Base-by-base conservation (phyloP, 768 basidiomycete species). In the Panus rudis region DNA sequence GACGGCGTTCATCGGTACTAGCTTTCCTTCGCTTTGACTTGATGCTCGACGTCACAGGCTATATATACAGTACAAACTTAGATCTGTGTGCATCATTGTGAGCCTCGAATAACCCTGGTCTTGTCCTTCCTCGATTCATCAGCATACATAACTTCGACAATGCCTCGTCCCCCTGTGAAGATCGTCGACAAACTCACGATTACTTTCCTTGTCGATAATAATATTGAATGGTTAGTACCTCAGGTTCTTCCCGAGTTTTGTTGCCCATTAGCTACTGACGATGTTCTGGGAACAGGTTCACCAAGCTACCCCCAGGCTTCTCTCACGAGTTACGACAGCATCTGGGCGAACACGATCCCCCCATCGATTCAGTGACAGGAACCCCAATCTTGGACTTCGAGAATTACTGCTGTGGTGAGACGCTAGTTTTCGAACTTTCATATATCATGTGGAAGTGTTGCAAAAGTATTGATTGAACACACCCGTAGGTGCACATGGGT, bases 281-380 rank as follows among this genome's bases (percentile, higher is more conserved):
- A 25, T 27, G 2, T 30, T 14, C 5, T 30, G 6, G 28, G 31
- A 28, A 3, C 47, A 87, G 85, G 85, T 81, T 90, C 73, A 82
- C 82, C 10, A 79, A 78, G 57, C 62, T 90, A 6, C 89, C 90
- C 6, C 73, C 81, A 1, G 85, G 85, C 6, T 91, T 91, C 60
- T 72, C 69, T 0, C 82, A 81, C 54, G 89, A 92, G 59, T 23
- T 86, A 21, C 67, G 65, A 3, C 75, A 77, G 43, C 85, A 91
- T 55, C 51, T 91, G 16, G 56, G 65, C 2, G 68, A 76, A 21
- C 63, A 72, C 37, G 57, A 65, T 17, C 74, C 73, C 0, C 55
- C 66, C 1, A 59, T 56, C 3, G 69, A 78, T 46, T 50, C 57
- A 4, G 45, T 56, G 12, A 73, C 76, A 0, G 75, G 76, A 2